These are phyloP conservation scores for Endoconidiophora laricicola DNA, from an alignment of 2,329 filamentous ascomycete genomes.

Conservation along the genomic window DNA sequence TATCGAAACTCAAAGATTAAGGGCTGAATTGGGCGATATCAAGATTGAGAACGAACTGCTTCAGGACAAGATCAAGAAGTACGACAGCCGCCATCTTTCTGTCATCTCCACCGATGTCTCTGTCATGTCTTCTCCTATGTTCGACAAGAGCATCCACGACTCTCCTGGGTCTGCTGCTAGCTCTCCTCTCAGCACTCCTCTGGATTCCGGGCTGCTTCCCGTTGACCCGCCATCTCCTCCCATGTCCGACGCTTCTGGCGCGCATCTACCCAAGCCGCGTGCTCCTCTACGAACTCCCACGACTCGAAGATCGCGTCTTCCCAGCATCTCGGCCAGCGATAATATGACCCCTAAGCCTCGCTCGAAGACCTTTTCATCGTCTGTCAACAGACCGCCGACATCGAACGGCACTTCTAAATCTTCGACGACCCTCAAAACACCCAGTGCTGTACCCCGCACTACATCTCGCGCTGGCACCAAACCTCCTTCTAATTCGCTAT, in stretches of 20 bases:
- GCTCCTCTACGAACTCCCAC: slow-evolving; percentile 23
- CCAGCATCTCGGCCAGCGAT: slow-evolving; percentile 30
- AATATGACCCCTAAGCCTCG: slow-evolving; percentile 42
- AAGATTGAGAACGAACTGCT: slow-evolving; percentile 91
- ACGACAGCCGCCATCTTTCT: slow-evolving; percentile 40
- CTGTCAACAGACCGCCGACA: slow-evolving; percentile 19
- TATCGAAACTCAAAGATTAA: slow-evolving; percentile 77
- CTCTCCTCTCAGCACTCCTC: slow-evolving; percentile 79
- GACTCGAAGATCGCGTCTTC: slow-evolving; percentile 27
- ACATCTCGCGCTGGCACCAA: slow-evolving; percentile 30
- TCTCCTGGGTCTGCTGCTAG: slow-evolving; percentile 78
- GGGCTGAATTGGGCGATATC: slow-evolving; percentile 81
- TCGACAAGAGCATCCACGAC: slow-evolving; percentile 45
- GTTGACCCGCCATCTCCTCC: slow-evolving; percentile 85
- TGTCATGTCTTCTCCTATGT: slow-evolving; percentile 51
- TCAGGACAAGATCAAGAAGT: slow-evolving; percentile 78
- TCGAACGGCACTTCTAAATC: slow-evolving; percentile 16
- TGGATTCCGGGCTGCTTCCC: slow-evolving; percentile 46
- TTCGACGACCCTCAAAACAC: slow-evolving; percentile 10
- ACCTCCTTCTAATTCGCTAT: slow-evolving; percentile 52
- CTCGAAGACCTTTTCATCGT: slow-evolving; percentile 24
- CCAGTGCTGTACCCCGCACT: slow-evolving; percentile 30
- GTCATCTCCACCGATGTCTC: slow-evolving; percentile 46
- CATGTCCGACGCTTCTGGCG: slow-evolving; percentile 67
- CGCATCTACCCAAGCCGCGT: slow-evolving; percentile 24